Evolutionary conservation across 1,284 basidiomycete genomes (phyloP).

Genomic region (Somion occarium): DNA sequence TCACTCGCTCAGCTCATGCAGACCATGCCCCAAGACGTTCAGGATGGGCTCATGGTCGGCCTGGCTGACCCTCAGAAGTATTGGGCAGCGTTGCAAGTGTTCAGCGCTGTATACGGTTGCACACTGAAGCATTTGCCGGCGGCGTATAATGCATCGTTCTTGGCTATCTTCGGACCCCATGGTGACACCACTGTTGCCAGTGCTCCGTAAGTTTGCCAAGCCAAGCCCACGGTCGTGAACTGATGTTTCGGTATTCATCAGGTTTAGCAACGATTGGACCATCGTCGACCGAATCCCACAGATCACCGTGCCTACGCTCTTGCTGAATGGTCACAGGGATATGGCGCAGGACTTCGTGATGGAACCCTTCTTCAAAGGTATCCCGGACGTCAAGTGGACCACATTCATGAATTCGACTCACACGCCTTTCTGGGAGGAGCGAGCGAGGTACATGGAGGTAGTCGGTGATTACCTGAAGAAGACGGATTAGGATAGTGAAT

Average conservation of each 20-base stretch:
- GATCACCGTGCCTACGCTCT: slow-evolving; percentile 25
- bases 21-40: slow-evolving; percentile 23
- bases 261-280: slow-evolving; percentile 24
- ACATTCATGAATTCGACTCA: slow-evolving; percentile 26
- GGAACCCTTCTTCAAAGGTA: slow-evolving; percentile 21
- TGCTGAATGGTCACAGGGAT: slow-evolving; percentile 27
- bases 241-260: too few species aligned
- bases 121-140: slow-evolving; percentile 20
- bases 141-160: slow-evolving; percentile 8
- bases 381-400: slow-evolving; percentile 25
- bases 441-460: slow-evolving; percentile 21
- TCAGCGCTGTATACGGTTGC: slow-evolving; percentile 23
- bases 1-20: slow-evolving; percentile 15
- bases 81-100: slow-evolving; percentile 20
- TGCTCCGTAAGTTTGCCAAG: slow-evolving; percentile 16
- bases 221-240: too few species aligned
- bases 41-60: slow-evolving; percentile 20
- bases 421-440: slow-evolving; percentile 27
- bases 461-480: slow-evolving; percentile 23
- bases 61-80: slow-evolving; percentile 23
- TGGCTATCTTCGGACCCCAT: slow-evolving; percentile 6
- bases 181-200: slow-evolving; percentile 19
- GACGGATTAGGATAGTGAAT: too few species aligned
- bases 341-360: slow-evolving; percentile 22
- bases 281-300: slow-evolving; percentile 22